Conservation (phyloP, 1,139 yeast species). For the Yamadazyma diospyri region DNA sequence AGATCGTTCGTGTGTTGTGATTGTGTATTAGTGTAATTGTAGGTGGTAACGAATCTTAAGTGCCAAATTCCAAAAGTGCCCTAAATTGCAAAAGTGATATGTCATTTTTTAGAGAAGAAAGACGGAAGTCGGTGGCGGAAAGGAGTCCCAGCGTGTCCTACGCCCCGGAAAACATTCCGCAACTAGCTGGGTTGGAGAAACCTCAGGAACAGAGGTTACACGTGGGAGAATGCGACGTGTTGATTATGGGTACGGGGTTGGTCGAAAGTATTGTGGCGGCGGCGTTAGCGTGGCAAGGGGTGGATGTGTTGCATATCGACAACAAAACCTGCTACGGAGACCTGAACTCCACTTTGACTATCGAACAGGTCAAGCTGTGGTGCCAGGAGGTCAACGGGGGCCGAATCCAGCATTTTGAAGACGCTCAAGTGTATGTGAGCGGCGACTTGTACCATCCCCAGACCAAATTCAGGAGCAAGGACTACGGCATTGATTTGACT, state of each 20-base stretch:
- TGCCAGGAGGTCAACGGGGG: slow-evolving; percentile 60
- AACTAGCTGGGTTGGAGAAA: slow-evolving; percentile 70
- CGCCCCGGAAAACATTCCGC: slow-evolving; percentile 66
- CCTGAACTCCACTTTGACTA: slow-evolving; percentile 75
- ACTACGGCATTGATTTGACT: slow-evolving; percentile 84
- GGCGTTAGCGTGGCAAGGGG: slow-evolving; percentile 95
- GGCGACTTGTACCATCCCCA: slow-evolving; percentile 31
- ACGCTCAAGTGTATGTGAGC: slow-evolving; percentile 74
- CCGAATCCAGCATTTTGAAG: slow-evolving; percentile 47
- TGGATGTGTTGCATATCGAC: slow-evolving; percentile 85
- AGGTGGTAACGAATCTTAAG: too few relatives aligned
- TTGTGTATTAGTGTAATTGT: too few relatives aligned
- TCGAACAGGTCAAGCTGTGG: slow-evolving; percentile 83
- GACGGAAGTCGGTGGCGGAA: slow-evolving; percentile 74
- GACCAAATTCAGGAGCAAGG: slow-evolving; percentile 53
- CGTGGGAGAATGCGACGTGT: slow-evolving; percentile 76
- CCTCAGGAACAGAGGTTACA: slow-evolving; percentile 48
- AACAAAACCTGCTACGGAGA: slow-evolving; percentile 85
- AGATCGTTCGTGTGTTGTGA: too few relatives aligned
- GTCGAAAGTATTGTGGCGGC: slow-evolving; percentile 89
- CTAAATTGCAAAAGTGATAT: too few relatives aligned
- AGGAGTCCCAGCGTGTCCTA: slow-evolving; percentile 59
- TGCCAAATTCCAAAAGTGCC: slow-evolving; percentile 1
- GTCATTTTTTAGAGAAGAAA: slow-evolving; percentile 38
- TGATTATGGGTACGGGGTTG: slow-evolving; percentile 89